These are phyloP conservation scores for Cordyceps fumosorosea DNA, from an alignment of 2,329 filamentous ascomycete genomes.

Conservation along the genomic window DNA sequence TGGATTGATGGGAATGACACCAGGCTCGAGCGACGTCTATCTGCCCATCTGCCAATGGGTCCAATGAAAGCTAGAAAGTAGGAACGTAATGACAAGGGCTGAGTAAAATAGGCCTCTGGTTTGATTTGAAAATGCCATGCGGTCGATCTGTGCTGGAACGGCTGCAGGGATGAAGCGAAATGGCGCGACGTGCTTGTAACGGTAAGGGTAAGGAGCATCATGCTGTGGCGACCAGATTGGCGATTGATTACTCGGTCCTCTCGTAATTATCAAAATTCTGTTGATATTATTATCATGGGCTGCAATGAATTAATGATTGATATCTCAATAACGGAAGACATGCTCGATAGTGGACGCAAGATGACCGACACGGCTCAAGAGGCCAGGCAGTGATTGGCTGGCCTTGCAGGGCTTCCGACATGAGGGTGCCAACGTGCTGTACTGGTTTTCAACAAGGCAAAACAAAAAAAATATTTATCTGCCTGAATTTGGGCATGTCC, in stretches of 20 bases:
- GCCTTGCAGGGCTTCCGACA: background rate
- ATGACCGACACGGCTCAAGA: background rate
- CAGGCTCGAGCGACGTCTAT: background rate
- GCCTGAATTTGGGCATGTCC: no score
- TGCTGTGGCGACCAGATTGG: no score
- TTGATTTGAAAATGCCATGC: background rate
- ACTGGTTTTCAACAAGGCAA: background rate
- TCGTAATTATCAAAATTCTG: no score
- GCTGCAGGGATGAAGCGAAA: background rate
- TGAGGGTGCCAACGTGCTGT: background rate
- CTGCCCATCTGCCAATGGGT: background rate
- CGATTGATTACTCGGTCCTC: no score
- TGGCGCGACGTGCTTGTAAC: background rate
- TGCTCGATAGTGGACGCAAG: background rate
- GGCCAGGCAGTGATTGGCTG: background rate
- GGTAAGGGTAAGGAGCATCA: background rate
- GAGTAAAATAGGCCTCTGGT: background rate
- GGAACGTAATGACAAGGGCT: background rate
- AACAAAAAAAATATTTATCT: no score
- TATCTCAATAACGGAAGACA: background rate
- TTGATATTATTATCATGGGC: no score
- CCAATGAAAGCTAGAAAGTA: background rate
- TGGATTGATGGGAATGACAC: background rate
- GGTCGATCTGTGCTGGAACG: background rate
- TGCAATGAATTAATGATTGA: background rate